phyloP scores from a whole-genome alignment of 2,329 filamentous ascomycete species.

The Aspergillus piperis region DNA sequence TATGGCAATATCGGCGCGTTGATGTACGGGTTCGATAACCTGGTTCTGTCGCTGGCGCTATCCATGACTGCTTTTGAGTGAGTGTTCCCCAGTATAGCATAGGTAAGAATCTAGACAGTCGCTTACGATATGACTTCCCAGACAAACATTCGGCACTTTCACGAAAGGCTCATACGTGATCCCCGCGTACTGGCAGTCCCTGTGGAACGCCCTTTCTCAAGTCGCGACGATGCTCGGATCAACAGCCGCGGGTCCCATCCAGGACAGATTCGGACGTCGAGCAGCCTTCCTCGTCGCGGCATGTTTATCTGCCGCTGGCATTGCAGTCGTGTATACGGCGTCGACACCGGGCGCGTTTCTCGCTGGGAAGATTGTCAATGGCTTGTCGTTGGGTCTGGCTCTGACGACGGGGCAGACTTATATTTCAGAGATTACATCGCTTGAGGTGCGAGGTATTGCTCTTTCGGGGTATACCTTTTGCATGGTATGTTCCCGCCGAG shows the following conservation, averaged over 20 bases:
- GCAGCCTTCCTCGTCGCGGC: background rate
- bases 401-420: conserved; percentile 1
- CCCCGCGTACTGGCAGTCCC: conserved; percentile 4
- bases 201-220: conserved; percentile 8
- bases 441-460: background rate
- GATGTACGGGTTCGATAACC: conserved; percentile 12
- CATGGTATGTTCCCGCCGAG: background rate
- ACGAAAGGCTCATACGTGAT: background rate
- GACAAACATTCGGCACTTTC: background rate
- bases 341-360: conserved; percentile 1
- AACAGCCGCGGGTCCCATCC: background rate
- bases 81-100: background rate
- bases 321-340: conserved; percentile 3
- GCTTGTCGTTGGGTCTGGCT: background rate
- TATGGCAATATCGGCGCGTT: background rate
- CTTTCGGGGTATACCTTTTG: conserved; percentile 6
- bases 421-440: background rate
- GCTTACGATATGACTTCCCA: background rate
- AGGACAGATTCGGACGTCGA: background rate
- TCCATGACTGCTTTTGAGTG: conserved; percentile 9
- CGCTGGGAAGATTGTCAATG: conserved; percentile 4
- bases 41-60: background rate
- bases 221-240: conserved; percentile 3
- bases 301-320: background rate
- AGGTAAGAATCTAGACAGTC: too few species aligned